phyloP scores from a whole-genome alignment of 2,329 filamentous ascomycete species.

The Sarocladium oryzae region DNA sequence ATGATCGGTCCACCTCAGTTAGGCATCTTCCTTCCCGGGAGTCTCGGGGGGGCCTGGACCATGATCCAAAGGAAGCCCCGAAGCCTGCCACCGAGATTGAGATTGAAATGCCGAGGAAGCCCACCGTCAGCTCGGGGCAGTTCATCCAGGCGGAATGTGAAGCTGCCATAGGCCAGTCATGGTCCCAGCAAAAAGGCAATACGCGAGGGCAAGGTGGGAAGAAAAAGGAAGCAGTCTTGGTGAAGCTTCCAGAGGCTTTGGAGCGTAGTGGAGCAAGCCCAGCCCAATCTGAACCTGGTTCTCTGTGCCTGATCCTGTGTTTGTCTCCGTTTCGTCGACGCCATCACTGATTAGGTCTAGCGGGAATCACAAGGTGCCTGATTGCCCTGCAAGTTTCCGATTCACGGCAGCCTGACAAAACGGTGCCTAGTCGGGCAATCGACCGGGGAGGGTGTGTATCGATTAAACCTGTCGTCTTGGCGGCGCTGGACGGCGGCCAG shows the following conservation, averaged over 20 bases:
- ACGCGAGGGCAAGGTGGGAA: too few species aligned
- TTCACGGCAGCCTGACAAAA: neutral
- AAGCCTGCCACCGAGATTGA: neutral
- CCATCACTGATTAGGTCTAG: neutral
- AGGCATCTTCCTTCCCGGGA: too few species aligned
- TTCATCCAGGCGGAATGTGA: neutral
- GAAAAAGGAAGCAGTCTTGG: too few species aligned
- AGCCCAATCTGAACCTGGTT: neutral
- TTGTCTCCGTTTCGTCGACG: neutral
- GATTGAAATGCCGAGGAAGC: neutral
- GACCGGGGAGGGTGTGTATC: neutral
- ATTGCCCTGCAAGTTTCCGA: conserved; percentile 6
- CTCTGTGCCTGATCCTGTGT: conserved; percentile 5
- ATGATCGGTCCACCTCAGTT: neutral
- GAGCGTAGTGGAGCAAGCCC: neutral
- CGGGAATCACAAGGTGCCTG: neutral
- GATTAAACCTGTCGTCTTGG: neutral
- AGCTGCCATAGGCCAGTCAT: neutral
- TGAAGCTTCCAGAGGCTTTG: neutral
- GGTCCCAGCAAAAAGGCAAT: too few species aligned
- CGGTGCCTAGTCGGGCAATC: neutral
- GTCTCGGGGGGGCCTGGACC: neutral
- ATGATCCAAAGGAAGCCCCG: neutral
- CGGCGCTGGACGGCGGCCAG: conserved; percentile 2
- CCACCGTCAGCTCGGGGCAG: neutral